These are phyloP conservation scores for Cladosporium oxysporum DNA, from an alignment of 2,329 filamentous ascomycete species.

Conservation along the genomic window DNA sequence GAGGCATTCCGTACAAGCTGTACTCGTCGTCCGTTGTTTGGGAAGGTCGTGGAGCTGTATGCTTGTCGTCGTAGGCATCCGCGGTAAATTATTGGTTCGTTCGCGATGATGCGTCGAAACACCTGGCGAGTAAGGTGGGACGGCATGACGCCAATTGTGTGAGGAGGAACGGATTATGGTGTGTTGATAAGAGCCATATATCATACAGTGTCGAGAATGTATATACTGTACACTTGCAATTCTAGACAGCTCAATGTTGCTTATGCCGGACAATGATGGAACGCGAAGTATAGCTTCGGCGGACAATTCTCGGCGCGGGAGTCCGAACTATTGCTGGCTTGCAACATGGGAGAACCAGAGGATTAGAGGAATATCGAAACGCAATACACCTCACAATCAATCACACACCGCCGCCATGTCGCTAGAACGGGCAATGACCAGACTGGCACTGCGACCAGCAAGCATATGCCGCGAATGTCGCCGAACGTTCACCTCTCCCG, in stretches of 20 bases:
- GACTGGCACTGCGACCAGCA: conserved; percentile 30
- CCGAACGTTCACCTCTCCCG: conserved; percentile 28
- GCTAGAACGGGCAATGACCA: conserved; percentile 32
- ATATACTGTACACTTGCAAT: conserved; percentile 3
- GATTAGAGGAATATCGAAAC: background rate
- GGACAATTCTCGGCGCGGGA: conserved; percentile 10
- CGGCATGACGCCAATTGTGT: conserved; percentile 47
- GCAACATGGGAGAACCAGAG: conserved; percentile 8
- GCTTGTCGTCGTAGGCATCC: conserved; percentile 44
- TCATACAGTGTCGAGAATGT: background rate
- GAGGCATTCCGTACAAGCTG: background rate
- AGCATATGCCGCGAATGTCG: conserved; percentile 34
- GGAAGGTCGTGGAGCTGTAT: background rate
- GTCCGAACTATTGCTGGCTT: conserved; percentile 11
- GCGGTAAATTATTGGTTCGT: conserved; percentile 50
- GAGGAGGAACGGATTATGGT: background rate
- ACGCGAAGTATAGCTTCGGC: background rate
- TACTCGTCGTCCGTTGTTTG: conserved; percentile 15
- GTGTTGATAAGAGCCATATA: background rate
- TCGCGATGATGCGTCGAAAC: conserved; percentile 58
- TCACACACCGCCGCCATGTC: conserved; percentile 28
- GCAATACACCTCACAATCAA: background rate
- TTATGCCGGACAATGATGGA: conserved; percentile 15
- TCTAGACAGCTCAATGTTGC: background rate
- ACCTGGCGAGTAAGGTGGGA: conserved; percentile 63